Conservation (phyloP, 2,329 filamentous ascomycete genomes). For the Venturia oleaginea region DNA sequence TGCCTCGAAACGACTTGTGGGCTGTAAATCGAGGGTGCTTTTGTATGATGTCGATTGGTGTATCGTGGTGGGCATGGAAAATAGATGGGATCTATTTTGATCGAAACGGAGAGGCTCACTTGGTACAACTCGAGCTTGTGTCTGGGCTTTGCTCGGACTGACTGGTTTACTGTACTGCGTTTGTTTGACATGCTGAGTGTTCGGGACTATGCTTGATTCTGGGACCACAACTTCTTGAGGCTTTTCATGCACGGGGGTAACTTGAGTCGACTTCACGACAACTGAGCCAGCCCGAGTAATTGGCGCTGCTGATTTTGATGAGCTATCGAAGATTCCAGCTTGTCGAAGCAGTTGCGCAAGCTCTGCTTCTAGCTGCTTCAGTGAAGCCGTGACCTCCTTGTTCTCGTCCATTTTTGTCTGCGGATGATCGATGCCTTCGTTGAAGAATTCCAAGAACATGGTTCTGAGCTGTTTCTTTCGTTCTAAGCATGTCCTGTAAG, state of each 20-base stretch:
- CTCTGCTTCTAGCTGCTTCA: constrained; percentile 6
- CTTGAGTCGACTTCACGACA: constrained; percentile 13
- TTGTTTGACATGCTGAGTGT: constrained; percentile 9
- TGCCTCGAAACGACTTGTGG: constrained; percentile 7
- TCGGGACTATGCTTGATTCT: constrained; percentile 9
- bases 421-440: constrained; percentile 6
- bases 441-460: not conserved
- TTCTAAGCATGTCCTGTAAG: not conserved
- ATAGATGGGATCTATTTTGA: not conserved
- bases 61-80: not conserved
- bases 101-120: not conserved
- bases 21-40: not conserved
- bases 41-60: not conserved
- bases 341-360: not conserved
- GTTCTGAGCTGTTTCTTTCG: constrained; percentile 5
- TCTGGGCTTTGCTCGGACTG: constrained; percentile 3
- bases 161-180: constrained; percentile 6
- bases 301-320: not conserved
- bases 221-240: not conserved
- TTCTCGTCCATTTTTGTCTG: constrained; percentile 3
- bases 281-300: not conserved
- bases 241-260: not conserved
- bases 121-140: not conserved
- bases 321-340: not conserved
- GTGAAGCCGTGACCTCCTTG: not conserved